These are phyloP conservation scores for Xylaria hypoxylon DNA, from an alignment of 2,329 filamentous ascomycete genomes.

Conservation along the genomic window DNA sequence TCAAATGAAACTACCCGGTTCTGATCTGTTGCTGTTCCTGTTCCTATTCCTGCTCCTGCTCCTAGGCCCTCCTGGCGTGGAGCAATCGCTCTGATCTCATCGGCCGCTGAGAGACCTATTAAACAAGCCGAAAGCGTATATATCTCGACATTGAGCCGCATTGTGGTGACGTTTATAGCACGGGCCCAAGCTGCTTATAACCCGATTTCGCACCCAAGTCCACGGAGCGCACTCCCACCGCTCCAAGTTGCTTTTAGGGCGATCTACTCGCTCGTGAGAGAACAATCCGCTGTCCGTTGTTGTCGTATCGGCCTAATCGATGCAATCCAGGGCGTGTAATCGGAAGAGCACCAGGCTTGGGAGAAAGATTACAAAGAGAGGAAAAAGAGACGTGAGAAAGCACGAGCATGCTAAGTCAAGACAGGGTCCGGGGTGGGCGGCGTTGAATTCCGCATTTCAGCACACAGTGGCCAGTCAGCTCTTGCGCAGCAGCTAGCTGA, in stretches of 20 bases:
- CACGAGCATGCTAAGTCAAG: conserved; percentile 12
- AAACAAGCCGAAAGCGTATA: conserved; percentile 44
- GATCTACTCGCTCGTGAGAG: conserved; percentile 15
- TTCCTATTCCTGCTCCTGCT: conserved; percentile 14
- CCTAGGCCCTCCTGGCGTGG: neutral
- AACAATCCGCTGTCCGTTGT: neutral
- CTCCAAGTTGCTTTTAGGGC: conserved; percentile 10
- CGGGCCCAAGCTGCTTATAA: conserved; percentile 36
- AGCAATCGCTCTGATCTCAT: conserved; percentile 18
- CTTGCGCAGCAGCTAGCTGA: conserved; percentile 35
- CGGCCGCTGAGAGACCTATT: conserved; percentile 25
- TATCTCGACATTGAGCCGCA: conserved; percentile 47
- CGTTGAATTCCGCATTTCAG: conserved; percentile 26
- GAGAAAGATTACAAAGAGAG: conserved; percentile 16
- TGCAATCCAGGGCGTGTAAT: conserved; percentile 14
- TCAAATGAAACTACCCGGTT: conserved; percentile 34
- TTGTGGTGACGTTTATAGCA: conserved; percentile 39
- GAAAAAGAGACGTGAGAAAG: conserved; percentile 21
- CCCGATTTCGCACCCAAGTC: conserved; percentile 36
- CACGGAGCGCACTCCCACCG: conserved; percentile 38
- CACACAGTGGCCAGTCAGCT: conserved; percentile 19
- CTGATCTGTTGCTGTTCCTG: conserved; percentile 2
- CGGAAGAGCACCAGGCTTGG: conserved; percentile 27
- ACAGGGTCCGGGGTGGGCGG: conserved; percentile 19
- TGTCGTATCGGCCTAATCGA: conserved; percentile 2